Evolutionary conservation across 2,329 filamentous ascomycete genomes (phyloP).

Genomic region (Aspergillus alliaceus): DNA sequence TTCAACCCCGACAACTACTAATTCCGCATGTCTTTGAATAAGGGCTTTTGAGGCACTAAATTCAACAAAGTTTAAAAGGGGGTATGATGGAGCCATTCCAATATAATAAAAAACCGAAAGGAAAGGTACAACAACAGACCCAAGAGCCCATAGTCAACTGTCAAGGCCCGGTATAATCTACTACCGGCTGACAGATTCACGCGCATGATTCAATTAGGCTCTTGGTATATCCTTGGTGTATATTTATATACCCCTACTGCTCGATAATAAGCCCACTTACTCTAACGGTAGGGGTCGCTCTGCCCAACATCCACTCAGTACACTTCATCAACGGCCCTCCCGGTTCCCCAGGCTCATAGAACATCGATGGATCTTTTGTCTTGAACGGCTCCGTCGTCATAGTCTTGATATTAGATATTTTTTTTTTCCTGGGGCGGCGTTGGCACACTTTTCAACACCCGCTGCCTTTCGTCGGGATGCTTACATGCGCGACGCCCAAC

Average conservation of each 20-base stretch:
- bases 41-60: no score
- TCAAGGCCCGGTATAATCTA: neutral
- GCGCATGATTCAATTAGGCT: neutral
- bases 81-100: no score
- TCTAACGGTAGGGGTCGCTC: conserved; percentile 12
- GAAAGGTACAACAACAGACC: neutral
- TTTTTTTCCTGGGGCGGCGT: conserved; percentile 12
- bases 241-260: neutral
- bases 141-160: neutral
- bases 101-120: rapidly evolving
- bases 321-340: conserved; percentile 11
- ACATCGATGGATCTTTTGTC: neutral
- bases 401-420: conserved; percentile 11
- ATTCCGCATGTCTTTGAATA: no score
- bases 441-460: neutral
- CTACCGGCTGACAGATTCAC: neutral
- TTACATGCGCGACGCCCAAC: conserved; percentile 5
- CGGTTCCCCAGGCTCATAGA: conserved; percentile 6
- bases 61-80: no score
- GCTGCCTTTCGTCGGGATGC: conserved; percentile 5
- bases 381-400: conserved; percentile 16
- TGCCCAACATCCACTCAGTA: conserved; percentile 15
- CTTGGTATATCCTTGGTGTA: neutral
- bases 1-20: no score
- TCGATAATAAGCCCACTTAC: neutral